Conservation (phyloP, 2,329 filamentous ascomycete genomes). For the Calonectria pteridis region DNA sequence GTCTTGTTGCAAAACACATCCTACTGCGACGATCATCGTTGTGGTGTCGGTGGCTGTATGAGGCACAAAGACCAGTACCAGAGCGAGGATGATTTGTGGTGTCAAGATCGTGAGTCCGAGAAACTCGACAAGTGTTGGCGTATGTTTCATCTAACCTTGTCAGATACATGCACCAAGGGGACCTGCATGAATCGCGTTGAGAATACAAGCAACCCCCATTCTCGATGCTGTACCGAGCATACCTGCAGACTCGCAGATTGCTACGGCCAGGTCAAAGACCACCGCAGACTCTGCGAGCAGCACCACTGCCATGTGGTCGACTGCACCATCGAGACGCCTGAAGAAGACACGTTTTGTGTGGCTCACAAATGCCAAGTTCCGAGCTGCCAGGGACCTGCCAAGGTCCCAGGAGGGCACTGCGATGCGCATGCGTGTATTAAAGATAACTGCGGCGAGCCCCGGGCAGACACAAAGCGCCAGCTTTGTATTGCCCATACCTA, state of each 20-base stretch:
- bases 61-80: conserved; percentile 15
- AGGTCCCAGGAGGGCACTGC: conserved; percentile 22
- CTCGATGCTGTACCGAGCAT: conserved; percentile 26
- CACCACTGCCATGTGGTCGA: conserved; percentile 13
- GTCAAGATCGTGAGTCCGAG: conserved; percentile 27
- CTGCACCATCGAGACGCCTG: background rate
- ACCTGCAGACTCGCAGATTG: conserved; percentile 22
- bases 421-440: background rate
- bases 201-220: background rate
- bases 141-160: conserved; percentile 8
- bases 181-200: conserved; percentile 6
- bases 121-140: too few relatives aligned
- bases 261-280: background rate
- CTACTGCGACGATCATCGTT: conserved; percentile 28
- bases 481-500: conserved; percentile 17
- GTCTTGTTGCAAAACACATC: conserved; percentile 14
- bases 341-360: background rate
- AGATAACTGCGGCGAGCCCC: background rate
- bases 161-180: conserved; percentile 30
- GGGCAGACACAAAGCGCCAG: background rate
- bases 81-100: conserved; percentile 17
- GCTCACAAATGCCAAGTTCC: conserved; percentile 17
- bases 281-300: background rate
- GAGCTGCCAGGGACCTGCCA: conserved; percentile 11
- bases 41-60: conserved; percentile 13